Conservation (phyloP, 2,329 filamentous ascomycete species). For the Cladosporium austrohemisphaericum region DNA sequence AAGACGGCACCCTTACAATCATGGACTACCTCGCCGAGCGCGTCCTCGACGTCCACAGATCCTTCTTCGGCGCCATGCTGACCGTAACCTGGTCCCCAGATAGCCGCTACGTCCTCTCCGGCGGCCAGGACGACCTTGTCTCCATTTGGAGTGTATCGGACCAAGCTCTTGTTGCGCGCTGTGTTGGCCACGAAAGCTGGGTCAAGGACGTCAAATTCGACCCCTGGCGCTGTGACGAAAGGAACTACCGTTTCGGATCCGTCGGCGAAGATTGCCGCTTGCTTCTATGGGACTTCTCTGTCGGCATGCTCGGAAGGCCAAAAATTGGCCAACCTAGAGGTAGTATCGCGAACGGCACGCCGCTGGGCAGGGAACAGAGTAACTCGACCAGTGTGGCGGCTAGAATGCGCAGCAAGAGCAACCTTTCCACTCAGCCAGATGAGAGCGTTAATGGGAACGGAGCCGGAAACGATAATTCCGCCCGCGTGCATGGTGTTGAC, state of each 20-base stretch:
- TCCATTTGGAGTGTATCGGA: constrained; percentile 93
- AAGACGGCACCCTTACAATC: constrained; percentile 84
- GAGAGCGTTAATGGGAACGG: constrained; percentile 26
- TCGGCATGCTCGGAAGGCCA: constrained; percentile 90
- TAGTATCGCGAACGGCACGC: constrained; percentile 51
- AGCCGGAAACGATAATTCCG: constrained; percentile 44
- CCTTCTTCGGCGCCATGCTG: constrained; percentile 89
- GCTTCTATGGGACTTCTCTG: constrained; percentile 94
- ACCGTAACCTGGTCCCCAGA: constrained; percentile 98
- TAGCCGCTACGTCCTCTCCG: constrained; percentile 90
- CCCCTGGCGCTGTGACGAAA: constrained; percentile 92
- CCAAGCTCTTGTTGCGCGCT: constrained; percentile 78
- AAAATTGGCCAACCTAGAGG: constrained; percentile 60
- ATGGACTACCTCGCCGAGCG: constrained; percentile 90
- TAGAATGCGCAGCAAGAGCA: constrained; percentile 68
- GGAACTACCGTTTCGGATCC: constrained; percentile 92
- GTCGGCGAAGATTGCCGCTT: constrained; percentile 91
- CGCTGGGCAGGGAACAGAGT: constrained; percentile 42
- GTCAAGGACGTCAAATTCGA: constrained; percentile 92
- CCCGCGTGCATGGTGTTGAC: constrained; percentile 70
- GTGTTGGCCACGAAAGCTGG: constrained; percentile 94
- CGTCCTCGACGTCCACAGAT: constrained; percentile 79
- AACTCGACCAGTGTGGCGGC: constrained; percentile 50
- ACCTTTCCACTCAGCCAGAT: constrained; percentile 46
- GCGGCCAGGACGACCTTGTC: constrained; percentile 91